Base-by-base conservation (phyloP, 345 rosid genomes). In the Eutrema heterophyllum region DNA sequence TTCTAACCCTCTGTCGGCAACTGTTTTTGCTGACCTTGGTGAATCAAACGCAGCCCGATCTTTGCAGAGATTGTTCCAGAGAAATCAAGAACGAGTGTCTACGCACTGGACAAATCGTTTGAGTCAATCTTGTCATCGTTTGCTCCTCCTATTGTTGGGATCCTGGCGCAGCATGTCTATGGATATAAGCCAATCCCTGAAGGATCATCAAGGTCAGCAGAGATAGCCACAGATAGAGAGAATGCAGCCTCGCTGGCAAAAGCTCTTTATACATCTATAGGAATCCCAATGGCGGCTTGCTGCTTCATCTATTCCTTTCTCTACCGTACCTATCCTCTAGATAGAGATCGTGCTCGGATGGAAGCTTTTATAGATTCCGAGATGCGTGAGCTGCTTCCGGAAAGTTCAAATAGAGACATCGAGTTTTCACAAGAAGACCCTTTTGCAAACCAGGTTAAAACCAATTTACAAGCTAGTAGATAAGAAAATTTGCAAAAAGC, bases 41-140 rank as follows among this genome's bases (percentile, higher is more conserved):
- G 53, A 45, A 18, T 21, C 56, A 7, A 67, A 67, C 27, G 77
- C 86, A 91, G 98, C 72, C 97, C 98, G 4, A 91, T 91, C 53
- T 91, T 91, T 74, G 97, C 96, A 57, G 98, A 93, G 81, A 91
- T 93, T 29, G 97, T 93, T 18, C 94, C 96, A 4, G 92, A 86
- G 83, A 93, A 73, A 66, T 81, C 96, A 49, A 81, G 92, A 40
- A 90, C 96, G 14, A 93, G 92, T 41, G 86, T 93, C 21, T 91
- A 89, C 68, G 96, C 98, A 0, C 43, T 91, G 82, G 98, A 89
- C 69, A 70, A 86, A 45, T 91, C 94, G 3, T 86, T 93, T 41
- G 97, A 91, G 81, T 85, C 98, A 4, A 54, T 91, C 36, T 83
- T 91, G 30, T 82, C 98, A 54, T 91, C 92, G 5, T 93, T 93